phyloP scores from a whole-genome alignment of 1,139 yeast species.

The Yamadazyma diddensiae region DNA sequence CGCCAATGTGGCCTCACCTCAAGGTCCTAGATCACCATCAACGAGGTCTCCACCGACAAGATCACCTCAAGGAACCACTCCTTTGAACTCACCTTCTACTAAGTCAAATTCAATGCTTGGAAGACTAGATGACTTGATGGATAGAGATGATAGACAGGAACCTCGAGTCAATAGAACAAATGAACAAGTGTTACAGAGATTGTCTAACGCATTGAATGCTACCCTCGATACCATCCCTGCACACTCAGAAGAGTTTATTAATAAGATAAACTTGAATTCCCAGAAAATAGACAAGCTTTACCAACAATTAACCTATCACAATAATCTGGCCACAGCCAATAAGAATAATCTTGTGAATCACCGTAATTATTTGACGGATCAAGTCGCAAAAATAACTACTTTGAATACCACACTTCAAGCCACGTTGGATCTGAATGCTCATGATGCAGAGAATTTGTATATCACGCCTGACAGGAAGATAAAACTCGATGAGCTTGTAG shows the following conservation, averaged over 20 bases:
- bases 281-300: conserved; percentile 28
- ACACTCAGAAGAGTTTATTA: conserved; percentile 4
- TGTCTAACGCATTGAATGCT: conserved; percentile 14
- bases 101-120: neutral
- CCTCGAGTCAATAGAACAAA: neutral
- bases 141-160: conserved; percentile 14
- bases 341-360: conserved; percentile 31
- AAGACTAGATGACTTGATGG: conserved; percentile 17
- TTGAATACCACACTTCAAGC: conserved; percentile 24
- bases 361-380: conserved; percentile 29
- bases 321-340: conserved; percentile 38
- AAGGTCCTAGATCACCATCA: too few species aligned
- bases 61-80: neutral
- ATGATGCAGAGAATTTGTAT: conserved; percentile 18
- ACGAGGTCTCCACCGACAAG: neutral
- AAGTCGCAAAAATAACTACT: conserved; percentile 24
- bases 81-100: neutral
- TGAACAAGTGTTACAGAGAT: conserved; percentile 10
- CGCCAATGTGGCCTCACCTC: too few species aligned
- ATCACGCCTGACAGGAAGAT: conserved; percentile 16
- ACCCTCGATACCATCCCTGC: conserved; percentile 9
- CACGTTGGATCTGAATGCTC: conserved; percentile 24
- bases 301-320: conserved; percentile 35
- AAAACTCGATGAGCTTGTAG: conserved; percentile 33
- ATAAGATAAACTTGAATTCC: conserved; percentile 12